Base-by-base conservation (phyloP, 345 rosid species). In the Reutealis trisperma region DNA sequence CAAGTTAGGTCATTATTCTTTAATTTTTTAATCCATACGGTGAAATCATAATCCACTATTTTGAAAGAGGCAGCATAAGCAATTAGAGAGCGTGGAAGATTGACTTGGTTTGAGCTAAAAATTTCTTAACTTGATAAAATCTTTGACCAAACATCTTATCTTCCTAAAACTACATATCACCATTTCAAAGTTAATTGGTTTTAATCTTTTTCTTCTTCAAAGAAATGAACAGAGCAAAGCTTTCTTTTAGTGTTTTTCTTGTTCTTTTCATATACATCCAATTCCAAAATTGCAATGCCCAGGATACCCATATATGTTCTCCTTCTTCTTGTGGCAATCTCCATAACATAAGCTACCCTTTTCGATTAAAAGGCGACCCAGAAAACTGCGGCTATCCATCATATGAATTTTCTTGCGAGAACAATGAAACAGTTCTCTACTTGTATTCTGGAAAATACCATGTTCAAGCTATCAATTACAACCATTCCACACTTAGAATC, bases 301-400 rank as follows among this genome's bases (percentile, higher is more conserved):
- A 37, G 24, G 13, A 15, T 5, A 44, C 6, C 61, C 6, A 44
- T 30, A 5, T 27, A 2, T 69, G 70, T 49, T n/a, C 63, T 2
- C 64, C 75, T 66, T 72, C 81, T 49, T 85, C 80, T 27, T 82
- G 85, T 15, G 87, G 85, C 21, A 55, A 49, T 25, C 54, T 84
- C 7, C 78, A 32, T 1, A 79, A 61, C 73, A 75, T 85, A 32
- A 74, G 64, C 70, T 49, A 63, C 72, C 84, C 87, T 59, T 79
- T 85, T n/a, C 70, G 85, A 24, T 64, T 85, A 30, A 22, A 24
- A 45, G n/a, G 42, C 18, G 82, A 82, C 10, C 85, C 76, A 5
- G 22, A n/a, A 45, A 66, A 15, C n/a, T 81, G 85, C 34, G 83
- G 79, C 6, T 19, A 64, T 14, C 42, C 13, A 5, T 8, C 2